phyloP scores from a whole-genome alignment of 148 eudicot species.

The Oxyria digyna region DNA sequence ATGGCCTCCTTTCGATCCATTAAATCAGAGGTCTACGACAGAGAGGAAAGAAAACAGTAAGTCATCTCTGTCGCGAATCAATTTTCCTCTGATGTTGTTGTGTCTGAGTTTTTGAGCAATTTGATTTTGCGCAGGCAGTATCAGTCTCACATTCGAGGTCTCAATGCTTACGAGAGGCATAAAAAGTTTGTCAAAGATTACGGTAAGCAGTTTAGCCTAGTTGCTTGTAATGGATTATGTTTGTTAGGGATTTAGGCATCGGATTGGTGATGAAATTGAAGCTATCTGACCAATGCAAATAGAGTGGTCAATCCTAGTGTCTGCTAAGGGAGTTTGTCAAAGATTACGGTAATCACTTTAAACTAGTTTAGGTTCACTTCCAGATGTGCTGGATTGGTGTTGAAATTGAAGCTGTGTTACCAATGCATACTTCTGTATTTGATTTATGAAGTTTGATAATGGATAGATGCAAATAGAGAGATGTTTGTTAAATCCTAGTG shows the following conservation, averaged over 20 bases:
- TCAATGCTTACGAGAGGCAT: conserved; percentile 72
- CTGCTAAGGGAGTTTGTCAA: conserved; percentile 24
- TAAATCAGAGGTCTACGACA: conserved; percentile 44
- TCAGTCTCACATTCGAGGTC: conserved; percentile 61
- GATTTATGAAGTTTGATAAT: too few relatives aligned
- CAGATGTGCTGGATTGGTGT: not conserved
- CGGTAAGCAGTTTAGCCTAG: conserved; percentile 22
- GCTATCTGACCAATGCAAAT: too few relatives aligned
- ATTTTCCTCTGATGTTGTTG: not conserved
- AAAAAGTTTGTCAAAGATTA: conserved; percentile 60
- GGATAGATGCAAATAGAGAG: conserved; percentile 28
- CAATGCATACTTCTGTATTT: too few relatives aligned
- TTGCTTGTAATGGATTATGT: not conserved
- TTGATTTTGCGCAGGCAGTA: conserved; percentile 38
- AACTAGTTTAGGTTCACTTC: too few relatives aligned
- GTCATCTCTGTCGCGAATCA: not conserved
- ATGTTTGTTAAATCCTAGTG: conserved; percentile 27
- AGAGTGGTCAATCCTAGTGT: conserved; percentile 26
- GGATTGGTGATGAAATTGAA: too few relatives aligned
- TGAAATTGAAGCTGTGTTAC: not conserved
- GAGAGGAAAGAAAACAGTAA: conserved; percentile 56
- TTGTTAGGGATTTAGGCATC: not conserved
- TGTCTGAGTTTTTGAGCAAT: not conserved
- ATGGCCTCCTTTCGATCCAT: conserved; percentile 55
- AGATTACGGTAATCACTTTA: too few relatives aligned